Evolutionary conservation across 768 basidiomycete genomes (phyloP).

Genomic region (Ramaria sp.): DNA sequence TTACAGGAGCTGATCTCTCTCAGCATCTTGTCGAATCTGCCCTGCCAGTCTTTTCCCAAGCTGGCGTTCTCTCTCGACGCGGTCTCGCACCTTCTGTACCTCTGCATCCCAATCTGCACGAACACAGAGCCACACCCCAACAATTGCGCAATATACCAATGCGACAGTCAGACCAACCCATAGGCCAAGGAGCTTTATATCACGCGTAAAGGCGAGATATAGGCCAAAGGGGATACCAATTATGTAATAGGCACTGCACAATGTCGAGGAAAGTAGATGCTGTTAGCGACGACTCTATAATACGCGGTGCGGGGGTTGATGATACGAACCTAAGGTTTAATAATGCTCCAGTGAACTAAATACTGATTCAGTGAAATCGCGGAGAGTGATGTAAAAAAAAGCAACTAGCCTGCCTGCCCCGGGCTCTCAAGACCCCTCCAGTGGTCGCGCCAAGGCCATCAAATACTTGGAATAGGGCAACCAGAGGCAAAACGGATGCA

Average conservation of each 20-base stretch:
- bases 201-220: conserved; percentile 56
- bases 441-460: conserved; percentile 65
- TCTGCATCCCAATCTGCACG: conserved; percentile 61
- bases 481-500: conserved; percentile 60
- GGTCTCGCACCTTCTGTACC: conserved; percentile 45
- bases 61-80: conserved; percentile 11
- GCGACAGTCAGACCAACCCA: conserved; percentile 78
- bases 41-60: conserved; percentile 31
- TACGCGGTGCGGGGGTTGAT: neutral
- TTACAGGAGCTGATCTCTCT: neutral
- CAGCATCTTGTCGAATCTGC: conserved; percentile 25
- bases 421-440: conserved; percentile 71
- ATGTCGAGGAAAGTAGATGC: neutral
- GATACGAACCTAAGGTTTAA: conserved; percentile 59
- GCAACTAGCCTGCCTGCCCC: conserved; percentile 49
- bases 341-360: conserved; percentile 59
- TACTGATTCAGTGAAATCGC: neutral
- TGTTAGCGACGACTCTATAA: conserved; percentile 10
- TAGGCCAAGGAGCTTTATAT: conserved; percentile 57
- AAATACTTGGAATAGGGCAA: conserved; percentile 76
- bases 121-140: conserved; percentile 45
- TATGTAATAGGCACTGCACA: conserved; percentile 59
- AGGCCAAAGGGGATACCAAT: conserved; percentile 78
- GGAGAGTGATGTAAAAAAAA: no score
- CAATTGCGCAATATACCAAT: conserved; percentile 43